phyloP scores from a whole-genome alignment of 2,329 filamentous ascomycete genomes.

The Ophiostoma ulmi region DNA sequence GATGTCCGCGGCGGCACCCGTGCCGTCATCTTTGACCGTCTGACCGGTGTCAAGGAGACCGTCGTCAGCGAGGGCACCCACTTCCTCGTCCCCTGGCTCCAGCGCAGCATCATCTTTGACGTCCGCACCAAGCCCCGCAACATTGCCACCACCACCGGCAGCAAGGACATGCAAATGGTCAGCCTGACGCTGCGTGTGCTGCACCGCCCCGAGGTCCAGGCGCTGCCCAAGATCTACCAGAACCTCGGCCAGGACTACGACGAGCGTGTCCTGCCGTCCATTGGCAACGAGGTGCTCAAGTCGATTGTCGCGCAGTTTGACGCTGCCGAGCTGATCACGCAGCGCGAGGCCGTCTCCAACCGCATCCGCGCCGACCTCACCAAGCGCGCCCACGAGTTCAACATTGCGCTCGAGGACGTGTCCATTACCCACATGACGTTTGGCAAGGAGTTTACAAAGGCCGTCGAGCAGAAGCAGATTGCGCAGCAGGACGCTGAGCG shows the following conservation, averaged over 20 bases:
- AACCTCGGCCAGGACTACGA: constrained; percentile 86
- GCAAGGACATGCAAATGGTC: constrained; percentile 99
- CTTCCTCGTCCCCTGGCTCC: constrained; percentile 92
- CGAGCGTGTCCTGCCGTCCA: constrained; percentile 91
- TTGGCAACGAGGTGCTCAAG: constrained; percentile 98
- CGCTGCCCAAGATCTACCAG: constrained; percentile 87
- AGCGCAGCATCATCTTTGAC: constrained; percentile 91
- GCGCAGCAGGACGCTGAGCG: constrained; percentile 98
- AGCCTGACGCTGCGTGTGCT: constrained; percentile 99
- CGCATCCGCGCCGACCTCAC: constrained; percentile 89
- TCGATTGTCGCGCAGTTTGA: constrained; percentile 99
- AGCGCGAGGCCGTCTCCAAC: constrained; percentile 93
- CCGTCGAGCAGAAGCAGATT: constrained; percentile 99
- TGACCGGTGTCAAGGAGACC: constrained; percentile 85
- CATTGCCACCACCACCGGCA: constrained; percentile 94
- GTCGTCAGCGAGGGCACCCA: constrained; percentile 96
- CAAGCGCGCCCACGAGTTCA: constrained; percentile 92
- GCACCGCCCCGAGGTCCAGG: constrained; percentile 78
- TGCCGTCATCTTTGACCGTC: constrained; percentile 95
- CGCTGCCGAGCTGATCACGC: constrained; percentile 95
- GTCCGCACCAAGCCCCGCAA: constrained; percentile 96
- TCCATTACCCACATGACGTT: constrained; percentile 99
- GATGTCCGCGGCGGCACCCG: constrained; percentile 92
- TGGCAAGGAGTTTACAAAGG: constrained; percentile 96
- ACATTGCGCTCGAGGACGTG: constrained; percentile 97